Evolutionary conservation across 305 asterid genomes (phyloP).

Genomic region (Fraxinus dipetala): DNA sequence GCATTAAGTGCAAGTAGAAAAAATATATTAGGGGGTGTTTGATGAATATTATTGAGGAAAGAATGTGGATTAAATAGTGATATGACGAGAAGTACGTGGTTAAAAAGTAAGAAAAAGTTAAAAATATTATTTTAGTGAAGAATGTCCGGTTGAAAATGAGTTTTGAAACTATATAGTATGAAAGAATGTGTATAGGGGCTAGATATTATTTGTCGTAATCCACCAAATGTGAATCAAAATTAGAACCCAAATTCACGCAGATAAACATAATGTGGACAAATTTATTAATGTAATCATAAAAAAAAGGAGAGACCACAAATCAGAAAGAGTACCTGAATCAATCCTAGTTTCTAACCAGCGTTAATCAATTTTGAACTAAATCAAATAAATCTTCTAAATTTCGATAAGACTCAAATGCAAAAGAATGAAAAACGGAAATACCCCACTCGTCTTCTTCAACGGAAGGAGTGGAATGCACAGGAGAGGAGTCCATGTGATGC

Average conservation of each 20-base stretch:
- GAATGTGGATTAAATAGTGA: too few relatives aligned
- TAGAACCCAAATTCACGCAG: not conserved
- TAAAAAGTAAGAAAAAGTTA: too few relatives aligned
- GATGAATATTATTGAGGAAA: too few relatives aligned
- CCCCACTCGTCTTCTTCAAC: conserved; percentile 49
- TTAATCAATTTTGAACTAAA: not conserved
- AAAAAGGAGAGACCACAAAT: not conserved
- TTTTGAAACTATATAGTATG: too few relatives aligned
- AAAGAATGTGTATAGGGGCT: too few relatives aligned
- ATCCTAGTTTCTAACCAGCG: not conserved
- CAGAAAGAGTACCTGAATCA: not conserved
- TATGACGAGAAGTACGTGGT: too few relatives aligned
- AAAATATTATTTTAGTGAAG: too few relatives aligned
- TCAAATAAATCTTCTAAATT: not conserved
- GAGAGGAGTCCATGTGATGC: conserved; percentile 35
- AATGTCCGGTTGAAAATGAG: too few relatives aligned
- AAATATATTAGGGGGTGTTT: not conserved
- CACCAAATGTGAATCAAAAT: not conserved
- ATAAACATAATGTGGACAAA: not conserved
- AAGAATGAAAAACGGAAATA: conserved; percentile 3
- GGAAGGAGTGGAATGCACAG: conserved; percentile 34
- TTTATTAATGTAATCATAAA: not conserved
- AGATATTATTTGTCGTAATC: not conserved
- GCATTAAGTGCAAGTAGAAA: not conserved
- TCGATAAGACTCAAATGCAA: not conserved